Evolutionary conservation across 176 grass and related monocot genomes (phyloP), one percentile per base, ranked within the genome.

Genomic region (Cenchrus fungigraminus): DNA sequence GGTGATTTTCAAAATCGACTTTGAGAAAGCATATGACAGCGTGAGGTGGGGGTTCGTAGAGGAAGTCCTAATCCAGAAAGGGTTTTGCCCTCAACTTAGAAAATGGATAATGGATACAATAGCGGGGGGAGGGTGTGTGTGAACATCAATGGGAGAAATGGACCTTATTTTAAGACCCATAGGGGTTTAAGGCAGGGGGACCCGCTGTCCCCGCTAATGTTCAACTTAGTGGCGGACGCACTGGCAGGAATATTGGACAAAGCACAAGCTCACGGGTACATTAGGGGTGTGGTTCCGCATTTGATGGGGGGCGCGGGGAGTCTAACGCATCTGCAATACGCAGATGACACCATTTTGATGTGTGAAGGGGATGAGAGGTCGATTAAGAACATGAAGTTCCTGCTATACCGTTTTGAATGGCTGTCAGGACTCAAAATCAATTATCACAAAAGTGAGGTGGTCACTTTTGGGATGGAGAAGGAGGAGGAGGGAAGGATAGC

Each of bases 51-150:
- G 3, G 0, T 51, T 72, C 12, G 11, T 72, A 9, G 45, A 51
- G 1, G 45, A 72, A 14, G 12, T 51, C 34, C 34, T 34, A 34
- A 34, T 34, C 34, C 34, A 34, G 20, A 72, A 72, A 14, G 69
- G 45, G 0, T 50, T 72, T 0, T 2, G 12, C 3, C 0, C 3
- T 0, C 22, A 72, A 1, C 1, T 72, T 0, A 72, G 6, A 0
- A 0, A 13, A 0, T 72, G 69, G 67, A 19, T 70, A 1, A 70
- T 70, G 67, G 1, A 1, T 0, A n/a, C 67, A 1, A 10, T 70
- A 10, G 16, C 10, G 8, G 40, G 17, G 17, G 67, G 8, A 5
- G 6, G 17, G 54, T 69, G 6, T 70, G 67, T 2, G 11, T 70
- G 0, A 70, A 70, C 17, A 46, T 70, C 0, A 70, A 70, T 68